Base-by-base conservation (phyloP, 2,329 filamentous ascomycete species). In the Pyrenophora graminea region DNA sequence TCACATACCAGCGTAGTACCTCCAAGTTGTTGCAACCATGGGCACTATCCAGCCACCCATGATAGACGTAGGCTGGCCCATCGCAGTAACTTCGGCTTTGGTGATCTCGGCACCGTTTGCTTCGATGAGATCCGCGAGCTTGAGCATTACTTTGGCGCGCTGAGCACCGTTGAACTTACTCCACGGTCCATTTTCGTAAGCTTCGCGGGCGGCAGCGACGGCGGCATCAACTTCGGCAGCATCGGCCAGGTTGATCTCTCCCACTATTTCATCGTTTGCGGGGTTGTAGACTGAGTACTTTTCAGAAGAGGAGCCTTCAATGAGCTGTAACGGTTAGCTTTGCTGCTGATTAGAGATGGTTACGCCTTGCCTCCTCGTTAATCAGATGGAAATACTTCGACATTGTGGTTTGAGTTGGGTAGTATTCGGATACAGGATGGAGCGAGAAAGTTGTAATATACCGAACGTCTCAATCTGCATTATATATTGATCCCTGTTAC, bases 271-370 rank as follows among this genome's bases (percentile, higher is more conserved):
- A n/a, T 59, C 57, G 17, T 49, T 55, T 12, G 46, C 41, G 10
- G 59, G 59, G 36, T 64, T 62, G 48, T 58, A 53, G 25, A 63
- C 45, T 6, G 45, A 23, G 25, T 55, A 59, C 2, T 43, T 47
- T 9, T 59, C 56, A 2, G 51, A 36, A 2, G 58, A 60, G 9
- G 55, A 44, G 12, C 57, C 54, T n/a, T 50, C 42, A n/a, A 56
- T 39, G 38, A 56, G 54, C 56, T 56, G 34, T 18, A 19, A n/a
- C 12, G 3, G 10, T 51, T 40, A 45, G 40, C 9, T 3, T 7
- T 30, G 27, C 9, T 30, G 10, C 9, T 30, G 27, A 30, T 3
- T 1, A 12, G 10, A 30, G 3, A 30, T 30, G 9, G 10, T 4
- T 4, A 10, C 27, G 10, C 2, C 27, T 10, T 30, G 9, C 27